Evolutionary conservation across 768 basidiomycete species (phyloP).

Genomic region (Kwoniella shandongensis): DNA sequence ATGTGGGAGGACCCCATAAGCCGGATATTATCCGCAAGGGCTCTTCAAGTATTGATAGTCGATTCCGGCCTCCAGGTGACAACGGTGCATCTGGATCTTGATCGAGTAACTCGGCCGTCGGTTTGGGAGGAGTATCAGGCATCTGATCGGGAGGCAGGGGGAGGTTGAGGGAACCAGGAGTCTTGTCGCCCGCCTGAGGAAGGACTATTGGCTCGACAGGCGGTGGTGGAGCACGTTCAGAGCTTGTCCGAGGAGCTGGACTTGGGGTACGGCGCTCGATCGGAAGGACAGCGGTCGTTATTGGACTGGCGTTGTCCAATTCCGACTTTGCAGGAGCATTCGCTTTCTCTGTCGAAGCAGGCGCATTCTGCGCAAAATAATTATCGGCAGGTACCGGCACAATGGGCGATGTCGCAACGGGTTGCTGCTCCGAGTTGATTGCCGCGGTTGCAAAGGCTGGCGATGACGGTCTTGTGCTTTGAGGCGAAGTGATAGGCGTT

Average conservation of each 20-base stretch:
- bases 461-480: background rate
- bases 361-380: slow-evolving; percentile 15
- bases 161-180: slow-evolving; percentile 15
- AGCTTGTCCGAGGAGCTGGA: slow-evolving; percentile 6
- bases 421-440: too few relatives aligned
- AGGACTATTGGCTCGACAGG: slow-evolving; percentile 25
- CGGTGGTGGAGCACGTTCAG: slow-evolving; percentile 15
- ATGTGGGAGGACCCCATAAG: slow-evolving; percentile 16
- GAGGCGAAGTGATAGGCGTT: background rate
- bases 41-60: slow-evolving; percentile 26
- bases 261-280: background rate
- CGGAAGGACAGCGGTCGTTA: background rate
- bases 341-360: background rate
- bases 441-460: too few relatives aligned
- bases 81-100: background rate
- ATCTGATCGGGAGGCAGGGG: slow-evolving; percentile 41
- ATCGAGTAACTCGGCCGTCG: background rate
- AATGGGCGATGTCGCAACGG: slow-evolving; percentile 9
- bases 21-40: slow-evolving; percentile 32
- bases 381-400: slow-evolving; percentile 8
- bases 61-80: slow-evolving; percentile 11
- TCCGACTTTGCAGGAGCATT: background rate
- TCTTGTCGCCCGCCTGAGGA: slow-evolving; percentile 19
- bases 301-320: background rate
- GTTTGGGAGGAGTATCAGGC: slow-evolving; percentile 29